phyloP scores from a whole-genome alignment of 345 rosid species.

The Eutrema japonicum region DNA sequence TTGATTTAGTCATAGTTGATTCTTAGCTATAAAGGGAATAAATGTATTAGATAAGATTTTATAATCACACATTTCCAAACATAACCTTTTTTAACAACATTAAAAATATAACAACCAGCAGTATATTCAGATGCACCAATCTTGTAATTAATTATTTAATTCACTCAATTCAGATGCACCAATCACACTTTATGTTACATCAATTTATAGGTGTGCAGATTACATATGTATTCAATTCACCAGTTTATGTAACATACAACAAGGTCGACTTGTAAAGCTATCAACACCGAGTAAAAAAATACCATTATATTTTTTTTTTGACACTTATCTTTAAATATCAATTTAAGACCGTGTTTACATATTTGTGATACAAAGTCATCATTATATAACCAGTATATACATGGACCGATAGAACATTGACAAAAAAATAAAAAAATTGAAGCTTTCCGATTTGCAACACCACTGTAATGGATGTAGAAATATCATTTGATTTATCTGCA shows the following conservation, averaged over 20 bases:
- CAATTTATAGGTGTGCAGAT: not conserved
- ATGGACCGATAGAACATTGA: no score
- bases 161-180: not conserved
- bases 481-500: not conserved
- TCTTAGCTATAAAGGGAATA: not conserved
- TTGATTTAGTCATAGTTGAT: not conserved
- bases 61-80: not conserved
- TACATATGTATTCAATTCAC: not conserved
- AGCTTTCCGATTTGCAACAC: no score
- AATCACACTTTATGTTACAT: not conserved
- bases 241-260: not conserved
- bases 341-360: no score
- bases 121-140: not conserved
- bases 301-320: no score
- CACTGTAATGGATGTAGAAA: no score
- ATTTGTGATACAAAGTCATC: no score
- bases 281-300: no score
- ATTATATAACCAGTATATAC: no score
- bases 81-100: not conserved
- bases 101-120: not conserved
- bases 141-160: not conserved
- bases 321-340: no score
- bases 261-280: no score
- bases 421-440: no score
- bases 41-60: not conserved